Evolutionary conservation across 805 yeast genomes (phyloP).

Genomic region (Nakazawaea peltata): DNA sequence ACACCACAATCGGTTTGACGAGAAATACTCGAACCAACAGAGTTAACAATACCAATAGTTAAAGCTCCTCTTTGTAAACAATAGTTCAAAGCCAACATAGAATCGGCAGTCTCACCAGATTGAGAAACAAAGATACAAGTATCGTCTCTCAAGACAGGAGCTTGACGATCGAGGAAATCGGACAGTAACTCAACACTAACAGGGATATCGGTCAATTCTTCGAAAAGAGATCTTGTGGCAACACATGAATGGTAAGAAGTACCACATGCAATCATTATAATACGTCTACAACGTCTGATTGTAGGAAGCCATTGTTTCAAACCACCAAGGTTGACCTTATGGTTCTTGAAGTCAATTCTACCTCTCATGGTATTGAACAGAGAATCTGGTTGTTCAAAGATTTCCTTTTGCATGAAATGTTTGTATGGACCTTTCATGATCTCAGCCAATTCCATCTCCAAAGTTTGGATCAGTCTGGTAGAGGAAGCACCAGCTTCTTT

Average conservation of each 20-base stretch:
- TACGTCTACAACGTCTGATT: constrained; percentile 88
- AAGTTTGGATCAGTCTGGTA: constrained; percentile 90
- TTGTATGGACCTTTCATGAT: constrained; percentile 96
- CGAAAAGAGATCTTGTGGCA: constrained; percentile 94
- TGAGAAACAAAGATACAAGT: constrained; percentile 97
- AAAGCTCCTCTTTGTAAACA: constrained; percentile 96
- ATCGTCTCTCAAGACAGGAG: constrained; percentile 98
- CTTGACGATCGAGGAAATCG: constrained; percentile 86
- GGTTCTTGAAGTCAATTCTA: constrained; percentile 85
- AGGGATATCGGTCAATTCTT: constrained; percentile 93
- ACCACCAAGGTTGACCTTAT: constrained; percentile 81
- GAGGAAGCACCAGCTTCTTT: constrained; percentile 85
- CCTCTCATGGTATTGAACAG: constrained; percentile 99
- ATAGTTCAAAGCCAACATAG: constrained; percentile 89
- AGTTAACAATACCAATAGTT: constrained; percentile 94
- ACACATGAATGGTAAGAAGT: constrained; percentile 97
- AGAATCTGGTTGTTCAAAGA: constrained; percentile 97
- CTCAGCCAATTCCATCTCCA: constrained; percentile 94
- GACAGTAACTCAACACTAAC: constrained; percentile 90
- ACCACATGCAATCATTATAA: constrained; percentile 99
- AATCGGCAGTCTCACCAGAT: constrained; percentile 98
- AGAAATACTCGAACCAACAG: constrained; percentile 95
- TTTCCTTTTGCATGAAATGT: constrained; percentile 98
- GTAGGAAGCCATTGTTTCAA: constrained; percentile 76
- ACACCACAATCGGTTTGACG: constrained; percentile 99